A percentile compares a stretch with the other conserved stretches of the same genome.
Evolutionary conservation across 345 rosid species (phyloP).

Genomic region (Aquilaria sinensis): DNA sequence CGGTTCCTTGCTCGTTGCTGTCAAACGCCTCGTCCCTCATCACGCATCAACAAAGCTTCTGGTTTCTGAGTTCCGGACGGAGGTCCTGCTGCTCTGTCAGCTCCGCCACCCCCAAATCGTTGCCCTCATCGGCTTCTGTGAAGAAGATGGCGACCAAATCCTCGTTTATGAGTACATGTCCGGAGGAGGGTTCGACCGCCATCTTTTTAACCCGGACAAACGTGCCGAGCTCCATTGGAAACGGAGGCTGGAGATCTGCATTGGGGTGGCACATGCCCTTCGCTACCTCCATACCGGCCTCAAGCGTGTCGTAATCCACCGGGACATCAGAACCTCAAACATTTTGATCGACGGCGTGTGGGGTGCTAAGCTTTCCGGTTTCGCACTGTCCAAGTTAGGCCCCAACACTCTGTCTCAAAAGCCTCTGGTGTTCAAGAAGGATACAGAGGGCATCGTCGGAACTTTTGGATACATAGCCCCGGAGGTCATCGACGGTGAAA

Average conservation of each 20-base stretch:
- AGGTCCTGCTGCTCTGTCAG: conserved; percentile 8
- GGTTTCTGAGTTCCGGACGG: neutral
- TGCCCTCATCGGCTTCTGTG: neutral
- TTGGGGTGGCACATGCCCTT: conserved; percentile 40
- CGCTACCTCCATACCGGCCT: conserved; percentile 24
- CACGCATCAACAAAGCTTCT: too few species aligned
- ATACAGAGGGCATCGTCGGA: conserved; percentile 13
- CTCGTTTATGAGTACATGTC: conserved; percentile 34
- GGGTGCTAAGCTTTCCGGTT: conserved; percentile 21
- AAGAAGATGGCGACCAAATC: neutral
- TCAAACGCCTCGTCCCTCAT: neutral
- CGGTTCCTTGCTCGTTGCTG: conserved; percentile 1
- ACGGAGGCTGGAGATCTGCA: conserved; percentile 35
- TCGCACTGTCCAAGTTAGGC: conserved; percentile 21
- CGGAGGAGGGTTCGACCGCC: conserved; percentile 23
- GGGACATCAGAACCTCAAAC: conserved; percentile 22
- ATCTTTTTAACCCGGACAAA: conserved; percentile 22
- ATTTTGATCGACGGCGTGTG: conserved; percentile 21
- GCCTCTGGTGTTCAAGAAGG: neutral
- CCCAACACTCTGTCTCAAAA: conserved; percentile 12
- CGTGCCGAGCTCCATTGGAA: conserved; percentile 31
- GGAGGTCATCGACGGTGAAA: conserved; percentile 13
- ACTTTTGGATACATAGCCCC: conserved; percentile 27
- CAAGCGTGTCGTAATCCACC: conserved; percentile 21
- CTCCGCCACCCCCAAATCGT: conserved; percentile 8